Conservation (phyloP, 176 grass and related monocot genomes). For the Oryza coarctata region DNA sequence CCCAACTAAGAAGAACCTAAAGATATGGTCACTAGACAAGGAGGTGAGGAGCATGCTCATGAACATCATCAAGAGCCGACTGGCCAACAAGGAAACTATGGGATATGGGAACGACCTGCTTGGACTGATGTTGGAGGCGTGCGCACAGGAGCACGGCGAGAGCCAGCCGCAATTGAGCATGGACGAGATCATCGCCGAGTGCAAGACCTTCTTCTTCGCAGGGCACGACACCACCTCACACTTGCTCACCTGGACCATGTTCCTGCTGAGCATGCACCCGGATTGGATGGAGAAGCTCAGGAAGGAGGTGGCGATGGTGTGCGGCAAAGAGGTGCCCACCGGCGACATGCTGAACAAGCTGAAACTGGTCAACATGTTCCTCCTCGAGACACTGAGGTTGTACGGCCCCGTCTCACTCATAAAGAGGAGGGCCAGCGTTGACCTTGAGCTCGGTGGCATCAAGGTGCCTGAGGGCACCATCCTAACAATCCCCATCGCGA, state of each 20-base stretch:
- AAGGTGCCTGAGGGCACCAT: not conserved
- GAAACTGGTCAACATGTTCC: slow-evolving; percentile 39
- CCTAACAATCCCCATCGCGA: slow-evolving; percentile 25
- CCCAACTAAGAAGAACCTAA: slow-evolving; percentile 22
- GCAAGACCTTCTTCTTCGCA: slow-evolving; percentile 65
- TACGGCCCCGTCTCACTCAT: not conserved
- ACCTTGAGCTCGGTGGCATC: slow-evolving; percentile 23
- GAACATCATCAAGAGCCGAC: slow-evolving; percentile 5
- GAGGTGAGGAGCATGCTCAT: slow-evolving; percentile 29
- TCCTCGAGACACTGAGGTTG: slow-evolving; percentile 29
- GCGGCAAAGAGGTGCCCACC: slow-evolving; percentile 25
- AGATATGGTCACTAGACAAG: slow-evolving; percentile 25
- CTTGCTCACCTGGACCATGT: slow-evolving; percentile 48
- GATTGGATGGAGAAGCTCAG: slow-evolving; percentile 53
- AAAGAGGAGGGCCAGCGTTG: not conserved
- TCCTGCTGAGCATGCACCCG: slow-evolving; percentile 46
- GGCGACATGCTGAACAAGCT: slow-evolving; percentile 31
- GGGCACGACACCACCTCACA: slow-evolving; percentile 58
- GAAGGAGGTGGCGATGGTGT: slow-evolving; percentile 40
- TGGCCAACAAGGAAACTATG: not conserved
- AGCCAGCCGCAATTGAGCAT: slow-evolving; percentile 32
- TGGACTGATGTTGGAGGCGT: slow-evolving; percentile 39
- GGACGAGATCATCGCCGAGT: slow-evolving; percentile 61
- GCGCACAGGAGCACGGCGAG: not conserved
- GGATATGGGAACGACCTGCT: slow-evolving; percentile 42